Evolutionary conservation across 768 basidiomycete species (phyloP), one percentile per base, ranked within the genome.

Genomic region (Collybia sordida): DNA sequence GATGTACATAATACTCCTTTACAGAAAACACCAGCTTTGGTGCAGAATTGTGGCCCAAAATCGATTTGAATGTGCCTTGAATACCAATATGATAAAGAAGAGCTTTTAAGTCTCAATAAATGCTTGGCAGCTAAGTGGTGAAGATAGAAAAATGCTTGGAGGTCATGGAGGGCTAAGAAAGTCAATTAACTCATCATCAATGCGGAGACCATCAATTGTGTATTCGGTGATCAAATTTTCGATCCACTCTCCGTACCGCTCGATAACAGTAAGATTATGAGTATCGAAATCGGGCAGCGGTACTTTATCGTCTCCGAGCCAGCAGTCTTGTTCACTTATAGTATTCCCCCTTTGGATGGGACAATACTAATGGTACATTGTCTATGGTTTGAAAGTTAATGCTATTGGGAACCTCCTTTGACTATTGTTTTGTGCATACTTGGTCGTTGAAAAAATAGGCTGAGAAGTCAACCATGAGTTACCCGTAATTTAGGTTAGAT

Each of bases 281-380:
- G 90, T 93, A 68, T 94, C 82, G 52, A 94, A 59, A 64, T 95
- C 93, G 0, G 88, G 81, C 0, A 93, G 74, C 19, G 89, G 77
- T 45, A 94, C 86, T 2, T 72, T 77, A 9, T 70, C 69, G 60
- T 94, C 90, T 2, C 93, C 92, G 15, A 94, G 70, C 91, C 92
- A 94, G 66, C 92, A 93, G 35, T 78, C 62, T 67, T 92, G 80
- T 59, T 86, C 78, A 54, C 85, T 83, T 3, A 83, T 87, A 28
- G 72, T 66, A 61, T 93, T 90, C 24, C 70, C 72, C 76, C 78
- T 92, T 49, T 85, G 74, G 31, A 94, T 78, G 14, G 80, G 73
- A 60, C 90, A 93, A 66, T 90, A 93, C 0, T 85, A 76, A 64
- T 93, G 92, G 63, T 87, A 92, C 54, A 82, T 75, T 0, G 81